These are phyloP conservation scores for Erucastrum elatum DNA, from an alignment of 345 rosid genomes.

Conservation along the genomic window DNA sequence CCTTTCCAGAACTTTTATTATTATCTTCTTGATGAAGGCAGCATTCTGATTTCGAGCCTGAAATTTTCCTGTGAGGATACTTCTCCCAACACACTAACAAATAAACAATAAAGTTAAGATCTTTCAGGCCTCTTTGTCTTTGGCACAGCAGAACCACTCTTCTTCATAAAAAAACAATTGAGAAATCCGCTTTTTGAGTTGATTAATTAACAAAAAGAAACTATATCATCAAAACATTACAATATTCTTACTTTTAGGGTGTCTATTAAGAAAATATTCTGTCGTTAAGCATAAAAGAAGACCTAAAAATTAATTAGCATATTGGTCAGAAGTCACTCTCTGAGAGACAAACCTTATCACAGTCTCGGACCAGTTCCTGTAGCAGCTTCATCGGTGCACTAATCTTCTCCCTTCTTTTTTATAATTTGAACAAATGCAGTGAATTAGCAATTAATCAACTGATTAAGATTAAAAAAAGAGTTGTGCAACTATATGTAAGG, in stretches of 20 bases:
- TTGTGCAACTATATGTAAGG: background rate
- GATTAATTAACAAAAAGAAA: background rate
- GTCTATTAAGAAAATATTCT: slow-evolving; percentile 30
- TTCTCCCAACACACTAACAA: too few relatives aligned
- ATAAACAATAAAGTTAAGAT: too few relatives aligned
- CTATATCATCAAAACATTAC: background rate
- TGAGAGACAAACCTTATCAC: slow-evolving; percentile 64
- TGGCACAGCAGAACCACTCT: too few relatives aligned
- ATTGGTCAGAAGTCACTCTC: slow-evolving; percentile 29
- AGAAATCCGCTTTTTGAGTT: too few relatives aligned
- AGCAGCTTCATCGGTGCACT: slow-evolving; percentile 71
- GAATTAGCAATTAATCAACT: slow-evolving; percentile 26
- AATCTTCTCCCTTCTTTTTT: slow-evolving; percentile 79
- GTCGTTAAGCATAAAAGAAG: slow-evolving; percentile 3
- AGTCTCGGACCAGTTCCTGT: slow-evolving; percentile 80
- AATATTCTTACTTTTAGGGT: slow-evolving; percentile 9
- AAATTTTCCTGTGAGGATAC: too few relatives aligned
- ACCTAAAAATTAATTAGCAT: slow-evolving; percentile 50
- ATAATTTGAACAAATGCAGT: background rate
- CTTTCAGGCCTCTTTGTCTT: too few relatives aligned
- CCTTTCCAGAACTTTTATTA: too few relatives aligned
- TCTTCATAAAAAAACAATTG: too few relatives aligned
- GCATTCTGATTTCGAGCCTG: too few relatives aligned
- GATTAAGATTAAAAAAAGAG: slow-evolving; percentile 8
- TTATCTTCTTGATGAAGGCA: too few relatives aligned